Base-by-base conservation (phyloP, 2,329 filamentous ascomycete genomes). In the Calonectria crousiana region DNA sequence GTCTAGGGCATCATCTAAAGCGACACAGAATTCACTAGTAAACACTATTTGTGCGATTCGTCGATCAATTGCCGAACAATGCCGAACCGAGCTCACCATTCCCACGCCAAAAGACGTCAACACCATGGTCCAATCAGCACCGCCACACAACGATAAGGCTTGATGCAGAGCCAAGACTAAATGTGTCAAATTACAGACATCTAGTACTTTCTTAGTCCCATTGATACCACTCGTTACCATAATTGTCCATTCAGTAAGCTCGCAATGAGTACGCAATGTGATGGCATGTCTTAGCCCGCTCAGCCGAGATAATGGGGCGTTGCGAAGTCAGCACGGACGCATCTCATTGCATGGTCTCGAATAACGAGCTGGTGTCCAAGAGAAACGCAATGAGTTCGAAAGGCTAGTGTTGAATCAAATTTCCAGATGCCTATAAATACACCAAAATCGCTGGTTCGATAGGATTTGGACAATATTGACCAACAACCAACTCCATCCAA, bases 81-180 rank as follows among this genome's bases (percentile, higher is more conserved):
- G 60, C 74, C 74, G 74, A 71, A 13, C 52, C 26, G 23, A 41
- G 69, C 56, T 71, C 74, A 71, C 47, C 73, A 76, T 76, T 60
- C 44, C 51, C 23, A 34, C 36, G 1, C 49, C 18, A 47, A 53
- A 76, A 76, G 74, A 53, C 74, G 74, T 76, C 47, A 76, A 65
- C 30, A 11, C 67, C 38, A 26, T 36, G 60, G 36, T 23, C 74
- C 74, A 76, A 76, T 65, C 72, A 74, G 52, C 62, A 28, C 28
- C 26, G 30, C 36, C 66, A 67, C 60, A n/a, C 20, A 64, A 32
- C 53, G 60, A 69, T 74, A 66, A 65, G 47, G 23, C 51, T 32
- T 38, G 34, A 53, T 52, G 49, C 66, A 23, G 53, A 52, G 16
- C 28, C 62, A 28, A 49, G 62, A 13, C 32, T 20, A 6, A 41